A percentile compares a stretch with the other conserved stretches of the same genome.
phyloP scores from a whole-genome alignment of 345 rosid genomes.

The Boechera divaricarpa region DNA sequence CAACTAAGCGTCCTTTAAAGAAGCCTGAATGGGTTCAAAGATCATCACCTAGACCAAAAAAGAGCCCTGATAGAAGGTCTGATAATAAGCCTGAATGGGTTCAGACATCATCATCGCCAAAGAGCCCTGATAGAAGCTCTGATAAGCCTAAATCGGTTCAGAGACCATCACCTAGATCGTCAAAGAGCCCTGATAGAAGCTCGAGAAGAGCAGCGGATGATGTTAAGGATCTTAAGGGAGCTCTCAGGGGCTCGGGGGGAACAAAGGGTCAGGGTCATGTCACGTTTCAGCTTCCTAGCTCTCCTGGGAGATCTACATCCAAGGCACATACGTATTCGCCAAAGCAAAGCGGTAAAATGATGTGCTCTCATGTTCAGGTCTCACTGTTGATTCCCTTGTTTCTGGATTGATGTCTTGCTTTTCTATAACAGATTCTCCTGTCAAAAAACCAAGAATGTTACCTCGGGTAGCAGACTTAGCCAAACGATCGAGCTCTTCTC shows the following conservation, averaged over 20 bases:
- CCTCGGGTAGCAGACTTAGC: constrained; percentile 35
- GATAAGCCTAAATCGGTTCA: constrained; percentile 29
- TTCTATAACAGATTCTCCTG: constrained; percentile 29
- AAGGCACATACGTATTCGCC: not conserved
- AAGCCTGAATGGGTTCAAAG: constrained; percentile 37
- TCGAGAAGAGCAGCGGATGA: not conserved
- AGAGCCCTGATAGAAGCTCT: constrained; percentile 10
- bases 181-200: constrained; percentile 25
- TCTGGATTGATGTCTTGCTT: constrained; percentile 1
- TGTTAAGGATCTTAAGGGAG: constrained; percentile 38
- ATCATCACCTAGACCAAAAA: constrained; percentile 18
- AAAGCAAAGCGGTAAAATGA: constrained; percentile 36
- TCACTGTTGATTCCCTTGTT: constrained; percentile 23
- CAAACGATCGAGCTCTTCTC: constrained; percentile 27
- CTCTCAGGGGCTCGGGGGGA: constrained; percentile 33
- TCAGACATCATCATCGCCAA: constrained; percentile 16
- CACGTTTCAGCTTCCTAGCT: constrained; percentile 40
- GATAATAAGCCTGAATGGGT: constrained; percentile 28
- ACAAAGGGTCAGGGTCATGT: constrained; percentile 39
- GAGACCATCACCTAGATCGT: not conserved
- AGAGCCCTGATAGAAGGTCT: constrained; percentile 7
- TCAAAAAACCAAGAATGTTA: constrained; percentile 29
- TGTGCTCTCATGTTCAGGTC: constrained; percentile 15
- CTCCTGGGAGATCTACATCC: constrained; percentile 27
- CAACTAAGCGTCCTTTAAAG: constrained; percentile 16